phyloP scores from a whole-genome alignment of 805 yeast species.

The Kregervanrija pseudodelftensis region DNA sequence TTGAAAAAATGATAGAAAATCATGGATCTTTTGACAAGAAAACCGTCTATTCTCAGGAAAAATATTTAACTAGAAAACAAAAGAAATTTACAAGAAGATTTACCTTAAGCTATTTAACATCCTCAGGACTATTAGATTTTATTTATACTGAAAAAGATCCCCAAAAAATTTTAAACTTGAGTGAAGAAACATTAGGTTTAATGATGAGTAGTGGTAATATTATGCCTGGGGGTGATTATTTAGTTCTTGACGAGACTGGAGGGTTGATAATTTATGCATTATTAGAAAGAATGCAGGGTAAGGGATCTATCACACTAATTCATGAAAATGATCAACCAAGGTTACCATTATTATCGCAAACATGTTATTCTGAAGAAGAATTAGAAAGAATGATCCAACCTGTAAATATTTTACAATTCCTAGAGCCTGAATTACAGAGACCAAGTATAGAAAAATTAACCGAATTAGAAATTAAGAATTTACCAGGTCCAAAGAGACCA shows the following conservation, averaged over 20 bases:
- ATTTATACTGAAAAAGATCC: slow-evolving; percentile 69
- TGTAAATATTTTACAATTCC: slow-evolving; percentile 70
- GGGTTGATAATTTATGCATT: slow-evolving; percentile 81
- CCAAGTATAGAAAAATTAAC: slow-evolving; percentile 37
- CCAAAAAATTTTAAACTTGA: slow-evolving; percentile 65
- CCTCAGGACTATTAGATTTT: slow-evolving; percentile 64
- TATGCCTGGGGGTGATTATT: slow-evolving; percentile 82
- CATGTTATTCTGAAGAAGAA: slow-evolving; percentile 52
- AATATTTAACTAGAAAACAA: slow-evolving; percentile 85
- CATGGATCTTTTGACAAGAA: slow-evolving; percentile 86
- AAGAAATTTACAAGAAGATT: slow-evolving; percentile 84
- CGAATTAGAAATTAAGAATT: slow-evolving; percentile 43
- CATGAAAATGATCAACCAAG: slow-evolving; percentile 96
- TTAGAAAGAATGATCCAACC: slow-evolving; percentile 43
- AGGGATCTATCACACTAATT: slow-evolving; percentile 56
- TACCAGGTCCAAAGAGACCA: slow-evolving; percentile 53
- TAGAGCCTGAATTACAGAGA: slow-evolving; percentile 63
- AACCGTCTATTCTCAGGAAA: slow-evolving; percentile 84
- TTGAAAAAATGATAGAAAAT: slow-evolving; percentile 71
- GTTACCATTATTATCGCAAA: slow-evolving; percentile 57
- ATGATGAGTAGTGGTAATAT: slow-evolving; percentile 74
- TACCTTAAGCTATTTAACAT: slow-evolving; percentile 68
- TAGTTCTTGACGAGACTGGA: slow-evolving; percentile 90
- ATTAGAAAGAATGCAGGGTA: slow-evolving; percentile 86
- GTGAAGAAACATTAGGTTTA: slow-evolving; percentile 77